Base-by-base conservation (phyloP, 768 basidiomycete species). In the Auriscalpium vulgare region DNA sequence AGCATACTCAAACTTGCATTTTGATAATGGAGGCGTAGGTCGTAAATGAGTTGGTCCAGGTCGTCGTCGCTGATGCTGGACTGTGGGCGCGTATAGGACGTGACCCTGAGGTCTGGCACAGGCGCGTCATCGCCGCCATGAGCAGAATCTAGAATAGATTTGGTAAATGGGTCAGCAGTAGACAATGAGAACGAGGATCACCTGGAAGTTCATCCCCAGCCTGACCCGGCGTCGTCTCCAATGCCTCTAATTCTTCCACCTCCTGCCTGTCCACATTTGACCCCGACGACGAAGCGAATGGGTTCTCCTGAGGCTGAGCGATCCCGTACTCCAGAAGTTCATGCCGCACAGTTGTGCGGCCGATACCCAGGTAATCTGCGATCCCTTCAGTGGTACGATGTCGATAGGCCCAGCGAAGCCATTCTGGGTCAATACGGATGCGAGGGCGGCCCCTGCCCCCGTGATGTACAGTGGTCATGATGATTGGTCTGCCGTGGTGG, bases 321-420 rank as follows among this genome's bases (percentile, higher is more conserved):
- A 65, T 55, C 4, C 63, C 63, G 51, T 57, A 51, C 29, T 60
- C 61, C 8, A 66, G 50, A 6, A 63, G 59, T 9, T 54, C 37
- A 29, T 44, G 29, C 13, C 61, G 40, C n/a, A 67, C 59, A 47
- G 54, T 59, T 8, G 35, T 17, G 16, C 59, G 34, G 16, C 61
- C 46, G 34, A 65, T 51, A 29, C 48, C 51, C 5, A 67, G 37
- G 50, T 63, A 64, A 1, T 54, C 14, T 8, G 63, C 61, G 47
- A 67, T 61, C 10, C 50, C 38, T 23, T 55, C 35, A 5, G 57
- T 61, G 3, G 58, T 38, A 6, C 62, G 51, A 23, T 58, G 52
- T 4, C 34, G 19, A 51, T 61, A 60, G 11, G 65, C 66, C 57
- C 51, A 64, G 23, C 47, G 19, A 1, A 67, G 59, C n/a, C 56